Evolutionary conservation across 1,284 basidiomycete species (phyloP).

Genomic region (Leccinum olivaceoglutinosum): DNA sequence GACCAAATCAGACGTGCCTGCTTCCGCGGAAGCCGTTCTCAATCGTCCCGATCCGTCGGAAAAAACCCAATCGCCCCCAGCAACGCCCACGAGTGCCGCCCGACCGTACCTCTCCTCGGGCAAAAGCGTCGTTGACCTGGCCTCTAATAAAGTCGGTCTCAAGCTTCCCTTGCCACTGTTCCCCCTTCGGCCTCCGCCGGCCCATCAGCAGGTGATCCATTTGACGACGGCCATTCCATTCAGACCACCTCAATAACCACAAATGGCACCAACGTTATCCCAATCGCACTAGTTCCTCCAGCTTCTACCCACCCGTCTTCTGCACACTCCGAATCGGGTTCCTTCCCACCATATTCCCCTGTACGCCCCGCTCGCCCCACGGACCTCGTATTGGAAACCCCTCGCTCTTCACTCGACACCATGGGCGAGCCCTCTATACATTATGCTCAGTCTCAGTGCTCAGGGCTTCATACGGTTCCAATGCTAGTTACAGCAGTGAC

Average conservation of each 20-base stretch:
- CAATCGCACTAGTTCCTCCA: slow-evolving; percentile 73
- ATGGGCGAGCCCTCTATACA: slow-evolving; percentile 33
- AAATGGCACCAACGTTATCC: slow-evolving; percentile 77
- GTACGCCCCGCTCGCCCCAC: slow-evolving; percentile 58
- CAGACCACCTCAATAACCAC: slow-evolving; percentile 66
- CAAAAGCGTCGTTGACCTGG: slow-evolving; percentile 49
- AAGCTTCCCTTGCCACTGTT: slow-evolving; percentile 29
- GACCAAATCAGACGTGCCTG: slow-evolving; percentile 58
- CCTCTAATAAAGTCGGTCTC: slow-evolving; percentile 30
- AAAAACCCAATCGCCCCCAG: slow-evolving; percentile 36
- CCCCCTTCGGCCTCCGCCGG: slow-evolving; percentile 18
- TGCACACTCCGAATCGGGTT: slow-evolving; percentile 20
- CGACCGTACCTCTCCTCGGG: slow-evolving; percentile 43
- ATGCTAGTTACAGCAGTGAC: slow-evolving; percentile 69
- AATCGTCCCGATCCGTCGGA: slow-evolving; percentile 73
- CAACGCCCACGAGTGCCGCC: slow-evolving; percentile 33
- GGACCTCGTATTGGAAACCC: slow-evolving; percentile 54
- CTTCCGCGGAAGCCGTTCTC: slow-evolving; percentile 68
- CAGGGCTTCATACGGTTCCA: slow-evolving; percentile 67
- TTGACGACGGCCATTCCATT: slow-evolving; percentile 69
- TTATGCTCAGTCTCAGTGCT: slow-evolving; percentile 49
- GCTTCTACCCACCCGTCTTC: slow-evolving; percentile 35
- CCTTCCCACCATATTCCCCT: slow-evolving; percentile 38
- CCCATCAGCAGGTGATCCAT: slow-evolving; percentile 53
- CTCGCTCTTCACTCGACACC: slow-evolving; percentile 54